Conservation (phyloP, 768 basidiomycete genomes). For the Tulasnella sp. region DNA sequence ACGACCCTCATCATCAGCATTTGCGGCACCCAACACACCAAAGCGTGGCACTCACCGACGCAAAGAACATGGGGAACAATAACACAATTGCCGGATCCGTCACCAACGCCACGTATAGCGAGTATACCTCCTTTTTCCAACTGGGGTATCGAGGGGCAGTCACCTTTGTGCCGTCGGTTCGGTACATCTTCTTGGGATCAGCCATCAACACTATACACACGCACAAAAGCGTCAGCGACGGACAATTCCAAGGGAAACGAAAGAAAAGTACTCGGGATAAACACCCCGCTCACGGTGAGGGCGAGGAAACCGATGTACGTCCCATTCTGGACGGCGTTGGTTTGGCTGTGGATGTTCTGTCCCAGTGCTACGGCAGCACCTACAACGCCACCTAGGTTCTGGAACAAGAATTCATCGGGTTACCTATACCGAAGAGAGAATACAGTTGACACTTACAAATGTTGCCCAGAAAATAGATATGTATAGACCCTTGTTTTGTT, state of each 20-base stretch:
- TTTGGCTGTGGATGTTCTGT: slow-evolving; percentile 16
- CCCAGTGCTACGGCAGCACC: slow-evolving; percentile 21
- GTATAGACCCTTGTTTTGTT: slow-evolving; percentile 60
- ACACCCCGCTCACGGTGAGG: slow-evolving; percentile 55
- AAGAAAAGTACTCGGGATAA: slow-evolving; percentile 40
- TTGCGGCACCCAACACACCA: too few species aligned
- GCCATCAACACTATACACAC: slow-evolving; percentile 58
- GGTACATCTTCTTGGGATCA: slow-evolving; percentile 56
- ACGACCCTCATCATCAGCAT: background rate
- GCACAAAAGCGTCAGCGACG: too few species aligned
- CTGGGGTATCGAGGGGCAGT: slow-evolving; percentile 48
- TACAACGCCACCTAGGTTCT: slow-evolving; percentile 20
- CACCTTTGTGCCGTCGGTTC: slow-evolving; percentile 63
- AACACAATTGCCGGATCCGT: slow-evolving; percentile 61
- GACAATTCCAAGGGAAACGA: too few species aligned
- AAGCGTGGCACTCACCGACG: slow-evolving; percentile 29
- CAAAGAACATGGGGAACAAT: slow-evolving; percentile 77
- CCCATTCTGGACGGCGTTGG: slow-evolving; percentile 19
- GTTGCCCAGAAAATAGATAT: slow-evolving; percentile 76
- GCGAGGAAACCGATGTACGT: slow-evolving; percentile 60
- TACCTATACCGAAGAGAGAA: too few species aligned
- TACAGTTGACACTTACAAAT: slow-evolving; percentile 32
- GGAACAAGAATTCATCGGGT: background rate
- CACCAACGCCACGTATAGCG: slow-evolving; percentile 52
- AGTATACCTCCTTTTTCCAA: slow-evolving; percentile 63